phyloP scores from a whole-genome alignment of 208 protist species.

The Trypanosoma lewisi region DNA sequence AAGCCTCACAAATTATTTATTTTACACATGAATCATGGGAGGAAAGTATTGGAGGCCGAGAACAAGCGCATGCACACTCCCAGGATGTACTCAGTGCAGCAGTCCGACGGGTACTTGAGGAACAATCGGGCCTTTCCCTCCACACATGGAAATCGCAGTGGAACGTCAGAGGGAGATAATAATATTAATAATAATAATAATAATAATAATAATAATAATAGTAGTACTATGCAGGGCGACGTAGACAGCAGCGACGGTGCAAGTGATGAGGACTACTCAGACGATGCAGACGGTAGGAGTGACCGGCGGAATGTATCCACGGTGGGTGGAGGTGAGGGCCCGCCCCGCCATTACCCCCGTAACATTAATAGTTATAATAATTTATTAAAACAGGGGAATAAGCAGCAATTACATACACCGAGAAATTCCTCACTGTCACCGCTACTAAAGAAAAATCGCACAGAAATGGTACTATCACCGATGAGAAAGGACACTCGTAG shows the following conservation, averaged over 20 bases:
- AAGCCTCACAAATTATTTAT: too few species aligned
- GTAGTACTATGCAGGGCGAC: too few species aligned
- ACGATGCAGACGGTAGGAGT: not conserved
- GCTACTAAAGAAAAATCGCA: not conserved
- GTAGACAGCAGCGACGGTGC: not conserved
- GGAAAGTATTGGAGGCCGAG: slow-evolving; percentile 22
- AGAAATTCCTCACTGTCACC: not conserved
- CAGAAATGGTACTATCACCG: not conserved
- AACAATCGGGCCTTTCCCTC: slow-evolving; percentile 12
- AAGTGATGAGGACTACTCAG: not conserved
- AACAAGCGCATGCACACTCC: not conserved
- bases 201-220: too few species aligned
- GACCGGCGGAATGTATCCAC: not conserved
- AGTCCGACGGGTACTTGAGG: slow-evolving; percentile 12
- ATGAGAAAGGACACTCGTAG: not conserved
- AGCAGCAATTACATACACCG: not conserved
- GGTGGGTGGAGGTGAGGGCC: not conserved
- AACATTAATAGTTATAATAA: not conserved
- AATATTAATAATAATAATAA: too few species aligned
- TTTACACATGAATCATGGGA: slow-evolving; percentile 10
- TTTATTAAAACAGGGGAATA: not conserved
- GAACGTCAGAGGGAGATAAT: not conserved
- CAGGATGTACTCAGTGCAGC: not conserved
- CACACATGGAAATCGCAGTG: not conserved
- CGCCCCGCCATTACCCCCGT: not conserved